Evolutionary conservation across 305 asterid species (phyloP).

Genomic region (Solanum hybrid): DNA sequence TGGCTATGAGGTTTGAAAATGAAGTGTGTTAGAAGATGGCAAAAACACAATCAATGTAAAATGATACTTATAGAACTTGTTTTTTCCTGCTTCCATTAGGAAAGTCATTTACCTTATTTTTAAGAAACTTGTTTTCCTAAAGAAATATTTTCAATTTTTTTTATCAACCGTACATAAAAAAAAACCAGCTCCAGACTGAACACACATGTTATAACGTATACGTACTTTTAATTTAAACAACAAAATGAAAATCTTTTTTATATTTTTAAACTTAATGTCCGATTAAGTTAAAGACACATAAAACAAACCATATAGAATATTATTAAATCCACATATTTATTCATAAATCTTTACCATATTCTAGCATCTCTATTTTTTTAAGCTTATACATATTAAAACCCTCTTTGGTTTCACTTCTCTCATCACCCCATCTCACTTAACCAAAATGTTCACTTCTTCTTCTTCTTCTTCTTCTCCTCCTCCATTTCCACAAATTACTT

Average conservation of each 20-base stretch:
- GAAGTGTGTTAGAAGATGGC: neutral
- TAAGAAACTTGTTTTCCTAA: neutral
- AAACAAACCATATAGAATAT: no score
- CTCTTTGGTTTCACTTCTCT: neutral
- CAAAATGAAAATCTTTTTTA: neutral
- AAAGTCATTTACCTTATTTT: neutral
- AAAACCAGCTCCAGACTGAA: neutral
- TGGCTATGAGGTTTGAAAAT: neutral
- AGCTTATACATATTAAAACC: neutral
- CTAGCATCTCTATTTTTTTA: neutral
- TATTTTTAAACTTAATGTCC: neutral
- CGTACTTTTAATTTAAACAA: neutral
- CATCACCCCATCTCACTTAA: neutral
- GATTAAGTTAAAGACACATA: neutral
- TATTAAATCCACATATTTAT: neutral
- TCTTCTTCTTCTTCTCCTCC: neutral
- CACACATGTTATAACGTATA: neutral
- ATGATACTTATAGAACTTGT: neutral
- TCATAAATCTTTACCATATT: neutral
- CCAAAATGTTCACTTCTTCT: conserved; percentile 1
- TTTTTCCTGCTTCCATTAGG: neutral
- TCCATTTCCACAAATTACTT: neutral
- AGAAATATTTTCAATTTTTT: neutral
- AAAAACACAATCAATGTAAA: neutral
- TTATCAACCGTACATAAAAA: neutral